Base-by-base conservation (phyloP, 2,329 filamentous ascomycete genomes). In the Monosporascus ibericus region DNA sequence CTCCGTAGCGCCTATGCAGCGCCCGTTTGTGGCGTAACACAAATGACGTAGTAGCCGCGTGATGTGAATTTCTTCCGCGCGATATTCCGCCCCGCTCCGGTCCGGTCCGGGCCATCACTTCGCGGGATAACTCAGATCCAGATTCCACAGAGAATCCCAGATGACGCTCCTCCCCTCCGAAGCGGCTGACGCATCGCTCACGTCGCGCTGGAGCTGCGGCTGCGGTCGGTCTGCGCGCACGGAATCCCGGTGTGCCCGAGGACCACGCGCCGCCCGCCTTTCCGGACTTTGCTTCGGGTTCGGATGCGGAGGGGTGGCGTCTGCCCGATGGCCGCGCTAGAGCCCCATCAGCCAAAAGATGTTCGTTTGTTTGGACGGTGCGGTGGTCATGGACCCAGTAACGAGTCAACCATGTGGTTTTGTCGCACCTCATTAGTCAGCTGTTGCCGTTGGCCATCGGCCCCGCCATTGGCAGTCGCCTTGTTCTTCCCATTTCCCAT, bases 121-220 rank as follows among this genome's bases (percentile, higher is more conserved):
- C 48, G 62, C 63, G 18, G 64, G 63, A 55, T 80, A 76, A 56
- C 72, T 81, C 46, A 83, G 73, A 60, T 85, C 81, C 25, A 84
- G 63, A 56, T 74, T 81, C 82, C 82, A 85, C 17, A 86, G 67
- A 14, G 79, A 75, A 58, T 84, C 81, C 81, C 81, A 86, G 9
- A 85, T 74, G 4, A 84, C 70, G 27, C 78, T 81, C 60, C 69
- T 78, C 66, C 74, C 79, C n/a, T 65, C 68, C 24, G 72, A 74
- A 50, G 72, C 58, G 60, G 69, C 50, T 46, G 65, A 63, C 25
- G 56, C 58, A 25, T 56, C 60, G 55, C 69, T 72, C 47, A 72
- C 65, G 57, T 79, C 71, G 55, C 73, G 71, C 22, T 69, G 69
- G 37, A 71, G 60, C 27, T 58, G 62, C 22, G 57, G 34, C 39